Base-by-base conservation (phyloP, 352 stramenopile species). In the Thraustochytrium sp. region DNA sequence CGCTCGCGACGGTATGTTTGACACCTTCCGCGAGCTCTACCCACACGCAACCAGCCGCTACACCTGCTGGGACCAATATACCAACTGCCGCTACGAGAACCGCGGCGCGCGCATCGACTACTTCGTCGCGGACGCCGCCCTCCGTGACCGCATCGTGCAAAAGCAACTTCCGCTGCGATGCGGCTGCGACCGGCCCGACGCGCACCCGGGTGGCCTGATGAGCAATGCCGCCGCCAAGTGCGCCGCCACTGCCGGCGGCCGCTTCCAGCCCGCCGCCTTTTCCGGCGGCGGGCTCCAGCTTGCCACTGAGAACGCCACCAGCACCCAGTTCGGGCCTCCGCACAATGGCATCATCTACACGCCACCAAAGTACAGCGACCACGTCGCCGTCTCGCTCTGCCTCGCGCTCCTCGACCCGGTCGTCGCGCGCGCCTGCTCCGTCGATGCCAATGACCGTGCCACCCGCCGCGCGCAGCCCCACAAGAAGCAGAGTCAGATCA, bases 291-390 rank as follows among this genome's bases (percentile, higher is more conserved):
- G 90, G 9, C 91, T 93, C 55, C 75, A 86, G 2, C 51, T 85
- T 26, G 86, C 87, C 9, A 83, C 87, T 49, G 84, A 89, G 85
- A 26, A 49, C 44, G 88, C 86, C 54, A 84, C 92, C 37, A 84
- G 90, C 65, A 88, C 86, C 29, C 90, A 93, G 65, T 92, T 93
- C 75, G 87, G 88, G 23, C 13, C 34, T 68, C 62, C 87, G 23
- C 88, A 92, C 44, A 92, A 87, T 29, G 89, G 90, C 26, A 92
- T 93, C 53, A 87, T 93, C n/a, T 93, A 94, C 75, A 93, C 90
- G 11, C 89, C 90, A 29, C 90, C 90, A 48, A 87, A 86, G 1
- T 90, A 89, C 59, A 89, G 83, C 21, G 90, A 94, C 87, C 90
- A 94, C 76, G 88, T 92, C 64, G 90, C 86, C n/a, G 86, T 92